A percentile compares a stretch with the other conserved stretches of the same genome.
These are phyloP conservation scores for Mycena alexandri DNA, from an alignment of 768 basidiomycete species.

Conservation along the genomic window DNA sequence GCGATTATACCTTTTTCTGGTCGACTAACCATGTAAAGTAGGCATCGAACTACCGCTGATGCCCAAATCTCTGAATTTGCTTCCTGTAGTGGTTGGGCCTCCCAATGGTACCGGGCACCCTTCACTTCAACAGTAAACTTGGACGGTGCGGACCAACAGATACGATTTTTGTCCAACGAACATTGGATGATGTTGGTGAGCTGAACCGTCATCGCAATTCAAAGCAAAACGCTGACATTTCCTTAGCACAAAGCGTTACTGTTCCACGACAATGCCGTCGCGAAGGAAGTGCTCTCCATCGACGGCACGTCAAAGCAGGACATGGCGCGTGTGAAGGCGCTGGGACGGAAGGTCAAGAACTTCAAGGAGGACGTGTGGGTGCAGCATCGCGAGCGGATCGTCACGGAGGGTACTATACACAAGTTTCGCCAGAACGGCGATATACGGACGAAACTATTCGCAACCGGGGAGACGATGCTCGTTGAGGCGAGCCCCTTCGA, in stretches of 20 bases:
- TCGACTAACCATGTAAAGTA: conserved; percentile 57
- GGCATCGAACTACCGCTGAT: conserved; percentile 33
- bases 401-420: conserved; percentile 63
- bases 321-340: conserved; percentile 61
- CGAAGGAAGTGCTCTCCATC: conserved; percentile 56
- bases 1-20: conserved; percentile 63
- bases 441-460: conserved; percentile 55
- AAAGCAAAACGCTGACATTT: not conserved
- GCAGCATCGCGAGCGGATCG: conserved; percentile 59
- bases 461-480: conserved; percentile 60
- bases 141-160: conserved; percentile 45
- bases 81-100: conserved; percentile 57
- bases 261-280: conserved; percentile 60
- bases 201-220: too few relatives aligned
- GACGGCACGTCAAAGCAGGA: conserved; percentile 46
- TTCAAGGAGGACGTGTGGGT: conserved; percentile 67
- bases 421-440: conserved; percentile 67
- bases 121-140: conserved; percentile 56
- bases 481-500: conserved; percentile 73
- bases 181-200: conserved; percentile 74
- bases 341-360: conserved; percentile 63
- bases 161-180: conserved; percentile 63
- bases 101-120: conserved; percentile 62
- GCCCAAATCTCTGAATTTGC: not conserved
- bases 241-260: conserved; percentile 65